phyloP scores from a whole-genome alignment of 2,329 filamentous ascomycete genomes.

The Gyromitra esculenta region DNA sequence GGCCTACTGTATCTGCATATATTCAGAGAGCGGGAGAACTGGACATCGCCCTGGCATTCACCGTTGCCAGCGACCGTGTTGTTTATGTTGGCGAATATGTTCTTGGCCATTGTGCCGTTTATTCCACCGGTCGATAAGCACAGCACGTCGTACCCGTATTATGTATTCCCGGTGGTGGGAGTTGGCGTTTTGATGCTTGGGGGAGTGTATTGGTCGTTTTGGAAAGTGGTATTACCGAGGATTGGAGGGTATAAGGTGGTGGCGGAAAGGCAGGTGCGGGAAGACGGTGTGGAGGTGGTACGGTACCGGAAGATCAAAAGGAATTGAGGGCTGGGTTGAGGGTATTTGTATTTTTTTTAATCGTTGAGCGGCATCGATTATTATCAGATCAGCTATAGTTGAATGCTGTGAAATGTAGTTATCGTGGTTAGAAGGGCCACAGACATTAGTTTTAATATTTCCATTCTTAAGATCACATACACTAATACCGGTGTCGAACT shows the following conservation, averaged over 20 bases:
- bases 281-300: conserved; percentile 62
- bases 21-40: conserved; percentile 63
- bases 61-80: conserved; percentile 64
- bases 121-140: conserved; percentile 65
- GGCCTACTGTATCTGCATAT: conserved; percentile 67
- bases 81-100: conserved; percentile 66
- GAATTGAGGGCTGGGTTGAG: background rate
- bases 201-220: conserved; percentile 66
- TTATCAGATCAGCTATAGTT: background rate
- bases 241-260: conserved; percentile 66
- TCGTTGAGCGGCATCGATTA: background rate
- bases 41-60: conserved; percentile 67
- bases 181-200: conserved; percentile 66
- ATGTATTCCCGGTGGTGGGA: conserved; percentile 68
- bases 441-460: too few relatives aligned
- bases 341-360: background rate
- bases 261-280: conserved; percentile 62
- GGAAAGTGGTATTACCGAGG: conserved; percentile 65
- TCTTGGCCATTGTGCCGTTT: conserved; percentile 67
- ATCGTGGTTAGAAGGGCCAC: too few relatives aligned
- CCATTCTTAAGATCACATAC: too few relatives aligned
- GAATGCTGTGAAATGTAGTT: too few relatives aligned
- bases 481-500: too few relatives aligned
- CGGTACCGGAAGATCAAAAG: conserved; percentile 61
- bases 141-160: conserved; percentile 67